Conservation (phyloP, 2,329 filamentous ascomycete genomes). For the Talaromyces piceae region DNA sequence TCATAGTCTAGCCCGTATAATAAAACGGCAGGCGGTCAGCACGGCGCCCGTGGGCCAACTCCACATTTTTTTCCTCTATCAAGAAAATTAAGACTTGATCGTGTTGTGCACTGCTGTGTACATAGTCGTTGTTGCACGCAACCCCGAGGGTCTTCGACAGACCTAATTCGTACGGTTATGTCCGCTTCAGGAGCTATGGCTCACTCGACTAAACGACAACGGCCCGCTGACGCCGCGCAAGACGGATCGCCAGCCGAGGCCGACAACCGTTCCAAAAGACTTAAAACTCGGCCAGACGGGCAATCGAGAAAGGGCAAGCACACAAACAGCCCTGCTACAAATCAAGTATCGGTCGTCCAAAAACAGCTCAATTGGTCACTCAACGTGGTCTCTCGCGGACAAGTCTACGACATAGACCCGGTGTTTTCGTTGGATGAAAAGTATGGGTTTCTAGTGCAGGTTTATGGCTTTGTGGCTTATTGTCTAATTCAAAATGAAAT, state of each 20-base stretch:
- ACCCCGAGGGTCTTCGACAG: background rate
- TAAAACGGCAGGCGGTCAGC: background rate
- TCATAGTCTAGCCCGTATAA: background rate
- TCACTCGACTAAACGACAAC: slow-evolving; percentile 6
- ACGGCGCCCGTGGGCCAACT: background rate
- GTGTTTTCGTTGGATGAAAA: slow-evolving; percentile 52
- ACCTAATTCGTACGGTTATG: background rate
- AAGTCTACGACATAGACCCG: slow-evolving; percentile 50
- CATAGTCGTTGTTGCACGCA: too few relatives aligned
- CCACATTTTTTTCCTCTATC: slow-evolving; percentile 11
- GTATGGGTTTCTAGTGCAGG: slow-evolving; percentile 26
- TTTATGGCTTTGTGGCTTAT: background rate
- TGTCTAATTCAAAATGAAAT: too few relatives aligned
- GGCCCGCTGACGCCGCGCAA: slow-evolving; percentile 7
- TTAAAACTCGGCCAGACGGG: slow-evolving; percentile 5
- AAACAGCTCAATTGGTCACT: slow-evolving; percentile 35
- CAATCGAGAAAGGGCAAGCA: background rate
- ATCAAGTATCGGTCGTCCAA: background rate
- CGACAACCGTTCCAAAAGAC: slow-evolving; percentile 4
- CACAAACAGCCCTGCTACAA: background rate
- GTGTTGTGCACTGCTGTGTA: too few relatives aligned
- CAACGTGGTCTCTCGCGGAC: slow-evolving; percentile 47
- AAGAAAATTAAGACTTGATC: background rate
- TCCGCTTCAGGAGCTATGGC: background rate
- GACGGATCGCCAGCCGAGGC: background rate